Percentiles rank a stretch among this genome's conserved stretches.
Evolutionary conservation across 2,329 filamentous ascomycete species (phyloP).

Genomic region (Venturia carpophila): DNA sequence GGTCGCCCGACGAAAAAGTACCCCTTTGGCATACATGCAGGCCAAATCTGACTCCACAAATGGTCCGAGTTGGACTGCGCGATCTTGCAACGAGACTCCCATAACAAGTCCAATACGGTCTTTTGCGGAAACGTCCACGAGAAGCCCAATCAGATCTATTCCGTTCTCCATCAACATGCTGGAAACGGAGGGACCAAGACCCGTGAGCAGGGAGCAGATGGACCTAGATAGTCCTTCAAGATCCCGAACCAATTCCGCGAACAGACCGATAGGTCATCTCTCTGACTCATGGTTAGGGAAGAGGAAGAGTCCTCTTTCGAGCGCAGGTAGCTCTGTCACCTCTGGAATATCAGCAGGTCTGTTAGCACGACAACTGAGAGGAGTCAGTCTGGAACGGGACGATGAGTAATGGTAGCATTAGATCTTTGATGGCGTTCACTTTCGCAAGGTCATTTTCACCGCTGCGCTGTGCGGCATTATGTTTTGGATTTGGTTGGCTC

Average conservation of each 20-base stretch:
- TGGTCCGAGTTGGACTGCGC: conserved; percentile 19
- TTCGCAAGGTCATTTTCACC: neutral
- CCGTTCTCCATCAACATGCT: conserved; percentile 40
- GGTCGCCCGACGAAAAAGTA: conserved; percentile 28
- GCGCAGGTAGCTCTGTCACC: neutral
- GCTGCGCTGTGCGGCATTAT: neutral
- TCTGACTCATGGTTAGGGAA: conserved; percentile 1
- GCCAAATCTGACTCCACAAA: conserved; percentile 22
- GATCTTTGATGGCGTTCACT: neutral
- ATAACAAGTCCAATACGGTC: conserved; percentile 8
- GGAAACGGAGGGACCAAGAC: conserved; percentile 27
- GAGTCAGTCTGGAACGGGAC: conserved; percentile 14
- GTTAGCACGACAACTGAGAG: conserved; percentile 13
- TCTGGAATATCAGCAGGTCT: conserved; percentile 10
- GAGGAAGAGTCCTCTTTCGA: conserved; percentile 10
- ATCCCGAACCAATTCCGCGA: neutral
- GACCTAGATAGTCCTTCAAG: conserved; percentile 23
- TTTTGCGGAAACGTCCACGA: neutral
- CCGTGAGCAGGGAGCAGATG: conserved; percentile 26
- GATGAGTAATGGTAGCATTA: neutral
- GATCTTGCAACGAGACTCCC: conserved; percentile 25
- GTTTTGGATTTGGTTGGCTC: neutral
- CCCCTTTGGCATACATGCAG: conserved; percentile 29
- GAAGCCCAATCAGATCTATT: conserved; percentile 41
- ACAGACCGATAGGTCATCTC: neutral